Evolutionary conservation across 2,329 filamentous ascomycete species (phyloP).

Genomic region (Calonectria crousiana): DNA sequence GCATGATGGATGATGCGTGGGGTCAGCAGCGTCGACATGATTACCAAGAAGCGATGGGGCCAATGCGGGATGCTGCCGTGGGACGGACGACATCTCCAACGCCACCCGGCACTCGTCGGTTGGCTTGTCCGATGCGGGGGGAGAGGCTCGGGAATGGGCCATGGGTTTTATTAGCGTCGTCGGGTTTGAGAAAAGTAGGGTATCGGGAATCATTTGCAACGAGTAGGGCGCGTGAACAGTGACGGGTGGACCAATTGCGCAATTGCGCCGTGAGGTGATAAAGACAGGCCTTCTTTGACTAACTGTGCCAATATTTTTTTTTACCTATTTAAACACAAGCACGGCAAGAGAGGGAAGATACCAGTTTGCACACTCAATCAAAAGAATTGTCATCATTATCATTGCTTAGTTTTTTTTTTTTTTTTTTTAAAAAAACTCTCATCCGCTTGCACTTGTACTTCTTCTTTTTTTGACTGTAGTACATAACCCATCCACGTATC

Average conservation of each 20-base stretch:
- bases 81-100: slow-evolving; percentile 33
- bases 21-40: slow-evolving; percentile 4
- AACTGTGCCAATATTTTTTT: slow-evolving; percentile 16
- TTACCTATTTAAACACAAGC: slow-evolving; percentile 15
- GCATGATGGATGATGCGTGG: slow-evolving; percentile 5
- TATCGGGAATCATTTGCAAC: slow-evolving; percentile 20
- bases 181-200: slow-evolving; percentile 27
- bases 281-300: slow-evolving; percentile 27
- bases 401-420: background rate
- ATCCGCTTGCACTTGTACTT: background rate
- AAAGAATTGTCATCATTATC: slow-evolving; percentile 3
- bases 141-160: slow-evolving; percentile 17
- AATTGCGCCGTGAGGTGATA: slow-evolving; percentile 45
- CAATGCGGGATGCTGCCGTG: slow-evolving; percentile 13
- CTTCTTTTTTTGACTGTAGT: background rate
- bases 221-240: slow-evolving; percentile 19
- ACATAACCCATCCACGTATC: background rate
- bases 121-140: slow-evolving; percentile 31
- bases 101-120: slow-evolving; percentile 37
- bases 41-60: slow-evolving; percentile 15
- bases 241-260: slow-evolving; percentile 51
- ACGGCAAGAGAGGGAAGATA: slow-evolving; percentile 31
- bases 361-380: slow-evolving; percentile 35
- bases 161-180: slow-evolving; percentile 20
- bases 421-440: too few relatives aligned